phyloP scores from a whole-genome alignment of 2,329 filamentous ascomycete genomes.

The Corynespora cassiicola region DNA sequence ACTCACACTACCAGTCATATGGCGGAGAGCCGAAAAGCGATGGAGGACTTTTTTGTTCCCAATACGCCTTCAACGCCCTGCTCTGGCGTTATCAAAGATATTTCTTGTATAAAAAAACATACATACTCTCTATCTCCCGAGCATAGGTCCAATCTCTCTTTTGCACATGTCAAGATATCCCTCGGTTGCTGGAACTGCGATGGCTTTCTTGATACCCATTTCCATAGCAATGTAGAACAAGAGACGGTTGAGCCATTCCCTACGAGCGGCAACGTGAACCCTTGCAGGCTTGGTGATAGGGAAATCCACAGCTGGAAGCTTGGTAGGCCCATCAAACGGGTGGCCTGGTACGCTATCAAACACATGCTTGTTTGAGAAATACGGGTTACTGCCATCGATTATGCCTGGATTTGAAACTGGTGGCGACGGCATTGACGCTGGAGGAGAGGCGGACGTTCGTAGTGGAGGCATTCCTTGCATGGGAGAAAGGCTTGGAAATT shows the following conservation, averaged over 20 bases:
- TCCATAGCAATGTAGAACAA: slow-evolving; percentile 30
- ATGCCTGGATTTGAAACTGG: too few species aligned
- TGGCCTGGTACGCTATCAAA: slow-evolving; percentile 27
- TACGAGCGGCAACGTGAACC: slow-evolving; percentile 26
- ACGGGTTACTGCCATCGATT: too few species aligned
- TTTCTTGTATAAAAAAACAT: too few species aligned
- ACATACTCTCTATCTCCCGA: slow-evolving; percentile 1
- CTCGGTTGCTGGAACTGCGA: slow-evolving; percentile 29
- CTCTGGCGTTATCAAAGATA: background rate
- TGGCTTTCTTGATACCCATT: slow-evolving; percentile 33
- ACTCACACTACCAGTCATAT: too few species aligned
- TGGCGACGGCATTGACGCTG: too few species aligned
- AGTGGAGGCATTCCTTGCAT: background rate
- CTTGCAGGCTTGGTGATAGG: slow-evolving; percentile 13
- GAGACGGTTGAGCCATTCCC: slow-evolving; percentile 35
- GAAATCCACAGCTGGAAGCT: slow-evolving; percentile 10
- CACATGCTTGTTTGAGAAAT: slow-evolving; percentile 19
- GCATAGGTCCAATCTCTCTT: slow-evolving; percentile 4
- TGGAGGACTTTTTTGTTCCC: too few species aligned
- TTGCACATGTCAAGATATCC: slow-evolving; percentile 16
- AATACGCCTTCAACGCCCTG: too few species aligned
- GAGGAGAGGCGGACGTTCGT: background rate
- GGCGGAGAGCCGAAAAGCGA: too few species aligned
- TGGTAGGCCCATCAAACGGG: slow-evolving; percentile 21
- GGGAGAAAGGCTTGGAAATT: slow-evolving; percentile 4